Evolutionary conservation across 345 rosid species (phyloP).

Genomic region (Ceriops zippeliana): DNA sequence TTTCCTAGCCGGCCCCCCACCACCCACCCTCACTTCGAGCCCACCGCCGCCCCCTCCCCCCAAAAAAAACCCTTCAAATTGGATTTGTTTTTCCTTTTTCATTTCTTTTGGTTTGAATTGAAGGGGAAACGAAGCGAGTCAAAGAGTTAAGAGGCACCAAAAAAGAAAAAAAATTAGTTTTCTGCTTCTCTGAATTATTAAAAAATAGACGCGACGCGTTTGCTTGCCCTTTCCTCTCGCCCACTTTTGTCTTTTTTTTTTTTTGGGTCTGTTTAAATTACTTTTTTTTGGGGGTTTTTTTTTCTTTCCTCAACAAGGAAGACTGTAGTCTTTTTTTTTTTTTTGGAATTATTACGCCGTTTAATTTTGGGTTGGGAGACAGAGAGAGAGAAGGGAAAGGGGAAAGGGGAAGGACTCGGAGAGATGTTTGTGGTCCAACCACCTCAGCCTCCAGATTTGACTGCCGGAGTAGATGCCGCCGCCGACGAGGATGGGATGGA

Average conservation of each 20-base stretch:
- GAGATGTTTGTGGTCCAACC: constrained; percentile 25
- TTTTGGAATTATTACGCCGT: background rate
- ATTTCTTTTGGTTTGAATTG: background rate
- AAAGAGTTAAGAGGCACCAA: background rate
- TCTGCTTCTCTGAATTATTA: background rate
- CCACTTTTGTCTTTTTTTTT: background rate
- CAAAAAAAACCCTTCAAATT: background rate
- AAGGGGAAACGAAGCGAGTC: constrained; percentile 6
- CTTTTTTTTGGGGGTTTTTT: background rate
- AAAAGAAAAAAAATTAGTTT: background rate
- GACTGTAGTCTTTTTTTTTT: background rate
- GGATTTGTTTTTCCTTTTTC: background rate
- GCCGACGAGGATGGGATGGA: constrained; percentile 27
- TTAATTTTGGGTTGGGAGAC: background rate
- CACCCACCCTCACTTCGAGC: no score
- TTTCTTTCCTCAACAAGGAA: background rate
- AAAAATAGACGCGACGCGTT: constrained; percentile 21
- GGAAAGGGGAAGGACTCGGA: background rate
- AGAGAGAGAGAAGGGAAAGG: background rate
- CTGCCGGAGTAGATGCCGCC: constrained; percentile 1
- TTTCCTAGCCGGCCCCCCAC: background rate
- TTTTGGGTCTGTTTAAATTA: background rate
- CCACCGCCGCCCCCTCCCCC: no score
- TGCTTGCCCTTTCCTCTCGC: background rate
- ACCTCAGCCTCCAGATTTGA: constrained; percentile 16